A percentile compares a stretch with the other conserved stretches of the same genome.
Conservation (phyloP, 768 basidiomycete species). For the Mycena rebaudengoi region DNA sequence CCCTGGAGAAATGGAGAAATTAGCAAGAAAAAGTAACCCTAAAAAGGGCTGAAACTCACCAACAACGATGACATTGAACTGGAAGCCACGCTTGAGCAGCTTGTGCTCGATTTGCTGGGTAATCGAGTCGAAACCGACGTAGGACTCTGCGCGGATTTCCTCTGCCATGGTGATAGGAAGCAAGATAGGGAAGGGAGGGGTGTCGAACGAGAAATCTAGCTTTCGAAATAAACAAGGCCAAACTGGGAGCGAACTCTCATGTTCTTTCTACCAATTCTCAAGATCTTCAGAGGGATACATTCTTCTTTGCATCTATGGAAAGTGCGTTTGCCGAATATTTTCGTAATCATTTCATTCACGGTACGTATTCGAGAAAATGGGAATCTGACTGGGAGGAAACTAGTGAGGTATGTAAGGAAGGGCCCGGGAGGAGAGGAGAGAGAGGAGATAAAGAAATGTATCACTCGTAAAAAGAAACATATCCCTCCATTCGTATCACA, state of each 20-base stretch:
- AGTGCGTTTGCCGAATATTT: too few species aligned
- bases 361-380: too few species aligned
- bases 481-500: too few species aligned
- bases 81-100: conserved; percentile 98
- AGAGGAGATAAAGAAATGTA: too few species aligned
- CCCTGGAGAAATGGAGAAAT: conserved; percentile 54
- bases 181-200: background rate
- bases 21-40: background rate
- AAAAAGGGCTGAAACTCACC: conserved; percentile 54
- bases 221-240: background rate
- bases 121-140: conserved; percentile 98
- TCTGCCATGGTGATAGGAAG: conserved; percentile 47
- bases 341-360: too few species aligned
- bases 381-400: too few species aligned
- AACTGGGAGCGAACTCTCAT: background rate
- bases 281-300: too few species aligned
- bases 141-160: conserved; percentile 91
- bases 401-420: too few species aligned
- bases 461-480: too few species aligned
- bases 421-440: too few species aligned
- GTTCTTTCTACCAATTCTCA: background rate
- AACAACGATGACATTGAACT: conserved; percentile 98
- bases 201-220: conserved; percentile 16
- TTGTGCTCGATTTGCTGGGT: conserved; percentile 99
- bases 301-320: too few species aligned